Evolutionary conservation across 108 stramenopile species (phyloP), one percentile per base, ranked within the genome.

Genomic region (Craspedostauros australis): DNA sequence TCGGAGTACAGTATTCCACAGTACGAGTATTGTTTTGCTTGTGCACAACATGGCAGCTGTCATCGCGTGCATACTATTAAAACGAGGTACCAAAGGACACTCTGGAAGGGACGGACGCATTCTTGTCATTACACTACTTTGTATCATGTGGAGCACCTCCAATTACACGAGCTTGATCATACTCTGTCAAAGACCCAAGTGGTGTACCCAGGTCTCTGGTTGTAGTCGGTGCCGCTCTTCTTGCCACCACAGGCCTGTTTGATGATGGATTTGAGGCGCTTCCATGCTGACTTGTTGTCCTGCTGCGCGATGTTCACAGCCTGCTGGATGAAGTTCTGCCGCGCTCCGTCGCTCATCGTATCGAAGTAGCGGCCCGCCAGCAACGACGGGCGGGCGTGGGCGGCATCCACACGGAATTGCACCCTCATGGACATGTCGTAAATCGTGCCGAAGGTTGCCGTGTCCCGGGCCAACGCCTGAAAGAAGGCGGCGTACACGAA

Each of bases 231-330:
- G 29, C 76, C 90, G 38, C 84, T 91, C 61, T 91, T 91, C 66
- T 91, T 91, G 7, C 90, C 90, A 15, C 90, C 88, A 48, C 81
- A 84, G n/a, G 70, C 68, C 47, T 69, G 44, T 52, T 90, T 90
- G 26, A 90, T 46, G 5, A 79, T 40, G 4, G 72, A 58, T 46
- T 91, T 91, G 46, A 91, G 22, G 29, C 76, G 52, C 32, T 71
- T 76, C 90, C 90, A 91, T 14, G 65, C 68, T 4, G 60, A 57
- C 4, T 29, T 21, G n/a, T 47, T 76, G 46, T 78, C 69, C 45
- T 41, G 53, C 24, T 27, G 50, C 28, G 64, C 62, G 8, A 71
- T 38, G 18, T 86, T 83, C 39, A 52, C 56, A 0, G 75, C 64
- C 50, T 82, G 66, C 12, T 65, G 11, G 1, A 88, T 39, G 41